Conservation (phyloP, 768 basidiomycete genomes). For the Boletus tylopilopsis region DNA sequence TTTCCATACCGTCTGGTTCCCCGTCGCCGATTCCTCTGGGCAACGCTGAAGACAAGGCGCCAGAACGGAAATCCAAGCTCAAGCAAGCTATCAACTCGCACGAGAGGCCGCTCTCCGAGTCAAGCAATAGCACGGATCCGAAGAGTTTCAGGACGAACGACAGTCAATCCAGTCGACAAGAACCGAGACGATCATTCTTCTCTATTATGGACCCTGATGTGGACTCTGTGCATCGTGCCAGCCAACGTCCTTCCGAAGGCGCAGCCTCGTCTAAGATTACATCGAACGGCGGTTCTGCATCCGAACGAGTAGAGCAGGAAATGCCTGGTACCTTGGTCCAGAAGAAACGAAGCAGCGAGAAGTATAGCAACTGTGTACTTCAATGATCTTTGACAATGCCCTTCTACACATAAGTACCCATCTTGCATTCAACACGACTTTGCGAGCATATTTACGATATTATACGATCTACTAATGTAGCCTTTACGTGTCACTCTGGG, state of each 20-base stretch:
- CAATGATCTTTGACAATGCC: conserved; percentile 21
- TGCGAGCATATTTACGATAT: conserved; percentile 10
- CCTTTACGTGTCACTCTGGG: not conserved
- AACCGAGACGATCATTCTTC: conserved; percentile 34
- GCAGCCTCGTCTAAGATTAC: conserved; percentile 12
- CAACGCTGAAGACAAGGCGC: conserved; percentile 18
- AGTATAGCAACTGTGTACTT: conserved; percentile 22
- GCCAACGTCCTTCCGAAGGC: conserved; percentile 21
- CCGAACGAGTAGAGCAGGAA: conserved; percentile 9
- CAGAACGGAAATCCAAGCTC: conserved; percentile 34
- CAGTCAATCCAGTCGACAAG: conserved; percentile 40
- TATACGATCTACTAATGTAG: conserved; percentile 20
- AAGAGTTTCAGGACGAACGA: conserved; percentile 58
- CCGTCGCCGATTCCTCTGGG: conserved; percentile 27
- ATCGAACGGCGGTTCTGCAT: conserved; percentile 5
- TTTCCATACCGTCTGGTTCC: conserved; percentile 32
- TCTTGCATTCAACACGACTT: not conserved
- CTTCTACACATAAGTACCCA: not conserved
- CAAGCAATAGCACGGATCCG: conserved; percentile 54
- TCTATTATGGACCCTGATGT: conserved; percentile 29
- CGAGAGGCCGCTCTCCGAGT: conserved; percentile 55
- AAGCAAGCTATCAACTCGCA: conserved; percentile 34
- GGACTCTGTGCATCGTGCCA: conserved; percentile 16
- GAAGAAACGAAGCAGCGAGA: conserved; percentile 30
- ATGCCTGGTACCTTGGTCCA: conserved; percentile 8